Base-by-base conservation (phyloP, 495 filamentous ascomycete species). In the Tuber magnatum region DNA sequence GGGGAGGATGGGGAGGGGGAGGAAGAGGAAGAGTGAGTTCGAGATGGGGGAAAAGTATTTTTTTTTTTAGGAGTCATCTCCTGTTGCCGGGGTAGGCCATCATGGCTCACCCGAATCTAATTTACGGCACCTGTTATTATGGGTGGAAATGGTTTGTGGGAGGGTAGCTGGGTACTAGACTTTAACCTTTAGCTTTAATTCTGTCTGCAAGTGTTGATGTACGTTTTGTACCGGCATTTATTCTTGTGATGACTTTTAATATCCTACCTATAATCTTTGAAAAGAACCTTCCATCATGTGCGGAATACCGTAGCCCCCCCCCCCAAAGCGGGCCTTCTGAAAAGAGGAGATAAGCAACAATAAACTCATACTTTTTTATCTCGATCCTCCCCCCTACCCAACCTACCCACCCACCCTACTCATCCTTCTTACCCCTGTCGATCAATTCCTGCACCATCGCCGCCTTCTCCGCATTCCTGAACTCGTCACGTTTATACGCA, bases 381-480 rank as follows among this genome's bases (percentile, higher is more conserved):
- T 18, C 4, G 2, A 35, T 35, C n/a, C n/a, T 8, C n/a, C 22
- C 22, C 2, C n/a, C 51, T 10, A 48, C 20, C 44, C 44, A 24
- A 24, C 44, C 44, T 24, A 48, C 6, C n/a, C n/a, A n/a, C n/a
- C 14, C 28, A 20, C 28, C 10, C 9, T 65, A 65, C 28, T 65
- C 28, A 65, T 70, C 70, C 41, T 68, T 78, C 65, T 81, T 69
- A 38, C 73, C 51, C 18, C 42, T 72, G 40, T 82, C 77, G 38
- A 82, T 12, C 77, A 71, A 71, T 35, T 71, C 73, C 43, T 82
- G 74, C 68, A 79, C 68, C 68, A 43, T 76, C 16, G 32, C 80
- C 22, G 80, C 81, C 72, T 80, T 73, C 72, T 78, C 72, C 41
- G 81, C 8, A 68, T 78, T 81, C 46, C 28, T 76, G 10, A 74